These are phyloP conservation scores for Ascochyta lentis DNA, from an alignment of 2,329 filamentous ascomycete species.

Conservation along the genomic window DNA sequence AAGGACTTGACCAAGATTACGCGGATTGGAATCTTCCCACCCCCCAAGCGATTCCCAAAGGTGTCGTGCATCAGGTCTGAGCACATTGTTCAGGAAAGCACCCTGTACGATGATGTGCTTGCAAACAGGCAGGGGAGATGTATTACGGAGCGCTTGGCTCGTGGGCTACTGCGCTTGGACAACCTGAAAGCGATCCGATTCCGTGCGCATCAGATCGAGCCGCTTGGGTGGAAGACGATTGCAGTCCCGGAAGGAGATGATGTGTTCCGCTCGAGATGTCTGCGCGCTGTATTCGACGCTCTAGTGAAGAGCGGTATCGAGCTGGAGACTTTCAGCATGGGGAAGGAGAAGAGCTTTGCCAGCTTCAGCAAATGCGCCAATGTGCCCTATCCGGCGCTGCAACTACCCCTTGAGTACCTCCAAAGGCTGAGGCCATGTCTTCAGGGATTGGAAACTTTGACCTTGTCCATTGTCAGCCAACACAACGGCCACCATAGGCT, in stretches of 20 bases:
- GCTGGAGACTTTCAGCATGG: slow-evolving; percentile 31
- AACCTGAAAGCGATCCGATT: slow-evolving; percentile 31
- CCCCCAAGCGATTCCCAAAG: slow-evolving; percentile 37
- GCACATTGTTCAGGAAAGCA: slow-evolving; percentile 30
- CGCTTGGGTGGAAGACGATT: slow-evolving; percentile 12
- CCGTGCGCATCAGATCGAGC: slow-evolving; percentile 20
- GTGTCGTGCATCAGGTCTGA: slow-evolving; percentile 23
- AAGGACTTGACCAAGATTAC: slow-evolving; percentile 26
- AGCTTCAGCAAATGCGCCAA: slow-evolving; percentile 21
- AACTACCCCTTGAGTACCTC: slow-evolving; percentile 17
- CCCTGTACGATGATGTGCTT: slow-evolving; percentile 30
- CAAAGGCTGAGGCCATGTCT: slow-evolving; percentile 23
- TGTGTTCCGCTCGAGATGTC: slow-evolving; percentile 30
- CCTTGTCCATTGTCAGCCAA: slow-evolving; percentile 25
- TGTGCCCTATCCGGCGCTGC: slow-evolving; percentile 24
- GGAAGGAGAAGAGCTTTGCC: slow-evolving; percentile 18
- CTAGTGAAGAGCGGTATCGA: slow-evolving; percentile 26
- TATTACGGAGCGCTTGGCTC: slow-evolving; percentile 29
- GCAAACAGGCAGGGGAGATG: slow-evolving; percentile 16
- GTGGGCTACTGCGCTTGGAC: slow-evolving; percentile 22
- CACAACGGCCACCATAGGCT: slow-evolving; percentile 18
- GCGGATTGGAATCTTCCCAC: slow-evolving; percentile 34
- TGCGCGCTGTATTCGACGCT: slow-evolving; percentile 32
- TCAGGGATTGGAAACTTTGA: slow-evolving; percentile 22
- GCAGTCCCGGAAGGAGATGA: slow-evolving; percentile 20